Base-by-base conservation (phyloP, 2,329 filamentous ascomycete genomes). In the Aspergillus fijiensis region DNA sequence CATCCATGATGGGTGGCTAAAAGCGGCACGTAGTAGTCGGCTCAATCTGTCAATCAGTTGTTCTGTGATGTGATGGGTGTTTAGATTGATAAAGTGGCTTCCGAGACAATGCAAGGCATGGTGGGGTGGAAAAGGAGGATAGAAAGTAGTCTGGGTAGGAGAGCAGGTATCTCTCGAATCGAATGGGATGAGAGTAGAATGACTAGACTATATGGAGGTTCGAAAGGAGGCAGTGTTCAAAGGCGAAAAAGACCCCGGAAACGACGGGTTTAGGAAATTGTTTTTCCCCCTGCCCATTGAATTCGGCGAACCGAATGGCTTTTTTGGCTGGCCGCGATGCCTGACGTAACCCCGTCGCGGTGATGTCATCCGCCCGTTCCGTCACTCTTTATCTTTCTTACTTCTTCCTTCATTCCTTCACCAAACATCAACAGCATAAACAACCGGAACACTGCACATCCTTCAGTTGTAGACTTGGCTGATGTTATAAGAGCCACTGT, bases 1-100 rank as follows among this genome's bases (percentile, higher is more conserved):
- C 75, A 56, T 77, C 75, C 74, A 76, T 75, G 52, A 60, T n/a
- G 25, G 52, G 63, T 62, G 65, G 66, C 59, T 42, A 59, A 4
- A 23, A 51, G 31, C 29, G 25, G 23, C 31, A 29, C 21, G 47
- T 51, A 42, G 19, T 49, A 33, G 25, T 45, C 5, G 12, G 47
- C 47, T 61, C 25, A 29, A 48, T 27, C 49, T 45, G 57, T 47
- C 52, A 48, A n/a, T 55, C 42, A 49, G 25, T 47, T 21, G 52
- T 19, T 55, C 23, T 45, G 52, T 42, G 25, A 63, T 63, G 53
- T 35, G 33, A 51, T 63, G 60, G 60, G 61, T 59, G 57, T 55
- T 14, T 54, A 51, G 14, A 59, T 45, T 31, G 31, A 27, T 60
- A 55, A 55, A 25, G 48, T 23, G 14, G 57, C 25, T 49, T 27